These are phyloP conservation scores for Davidsoniella neocaledoniae DNA, from an alignment of 2,329 filamentous ascomycete genomes.

Conservation along the genomic window DNA sequence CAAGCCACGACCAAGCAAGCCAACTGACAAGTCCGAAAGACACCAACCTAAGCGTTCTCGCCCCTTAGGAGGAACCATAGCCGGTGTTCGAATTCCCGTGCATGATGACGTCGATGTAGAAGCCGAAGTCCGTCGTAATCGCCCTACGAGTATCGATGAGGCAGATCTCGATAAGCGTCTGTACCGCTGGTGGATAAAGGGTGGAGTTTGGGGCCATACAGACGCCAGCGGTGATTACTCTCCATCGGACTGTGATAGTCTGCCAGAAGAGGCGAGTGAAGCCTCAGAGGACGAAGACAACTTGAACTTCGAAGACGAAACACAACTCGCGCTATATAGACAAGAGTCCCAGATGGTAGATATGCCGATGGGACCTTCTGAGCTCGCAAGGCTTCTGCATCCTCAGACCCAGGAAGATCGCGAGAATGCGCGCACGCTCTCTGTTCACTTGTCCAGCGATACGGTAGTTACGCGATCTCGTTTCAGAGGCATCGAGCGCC, in stretches of 20 bases:
- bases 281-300: conserved; percentile 32
- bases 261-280: conserved; percentile 65
- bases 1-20: background rate
- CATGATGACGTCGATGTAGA: conserved; percentile 64
- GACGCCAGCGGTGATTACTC: conserved; percentile 69
- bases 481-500: conserved; percentile 51
- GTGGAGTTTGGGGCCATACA: conserved; percentile 69
- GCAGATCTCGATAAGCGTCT: conserved; percentile 54
- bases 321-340: no score
- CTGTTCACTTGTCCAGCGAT: conserved; percentile 58
- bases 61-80: conserved; percentile 4
- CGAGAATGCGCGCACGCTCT: conserved; percentile 64
- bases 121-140: conserved; percentile 50
- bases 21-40: conserved; percentile 1
- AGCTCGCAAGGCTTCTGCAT: conserved; percentile 66
- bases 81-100: conserved; percentile 6
- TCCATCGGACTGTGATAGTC: conserved; percentile 33
- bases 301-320: background rate
- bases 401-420: conserved; percentile 62
- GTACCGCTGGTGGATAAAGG: conserved; percentile 71
- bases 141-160: conserved; percentile 34
- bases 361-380: conserved; percentile 44
- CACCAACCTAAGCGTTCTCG: conserved; percentile 20
- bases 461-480: conserved; percentile 66
- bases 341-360: conserved; percentile 40